Base-by-base conservation (phyloP, 1,139 yeast genomes). In the Debaryomyces sp. region DNA sequence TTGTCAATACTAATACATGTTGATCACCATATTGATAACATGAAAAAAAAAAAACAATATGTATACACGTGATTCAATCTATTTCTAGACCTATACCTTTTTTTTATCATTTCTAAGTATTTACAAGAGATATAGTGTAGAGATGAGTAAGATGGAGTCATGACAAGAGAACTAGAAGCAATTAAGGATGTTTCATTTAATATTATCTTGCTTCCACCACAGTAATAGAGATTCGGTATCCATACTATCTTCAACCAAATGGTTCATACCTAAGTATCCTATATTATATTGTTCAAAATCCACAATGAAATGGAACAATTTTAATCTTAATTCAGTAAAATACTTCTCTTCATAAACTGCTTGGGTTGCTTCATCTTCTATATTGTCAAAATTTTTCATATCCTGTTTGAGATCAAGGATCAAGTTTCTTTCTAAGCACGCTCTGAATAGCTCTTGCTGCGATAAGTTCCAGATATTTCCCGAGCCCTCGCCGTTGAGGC, bases 381-480 rank as follows among this genome's bases (percentile, higher is more conserved):
- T 53, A 3, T 47, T 26, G 32, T 58, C 59, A 26, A 54, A 54
- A 32, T 49, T 27, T 9, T 56, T 51, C 6, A 58, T 47, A n/a
- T 61, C 62, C 6, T 47, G 41, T 26, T 60, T 58, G 30, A 70
- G 49, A 49, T 70, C 68, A 2, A 49, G 45, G 3, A 81, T 63
- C 47, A 82, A 60, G 18, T 80, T 80, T 41, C 87, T 68, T 51
- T 80, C 83, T 37, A 80, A 56, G 52, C 84, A 77, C 2, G 82
- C 75, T 32, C 64, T 53, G 1, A 80, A 53, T 32, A 81, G 58
- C 55, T 82, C 87, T 50, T 68, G 68, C 29, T 66, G 61, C 13
- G 67, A 59, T 45, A 82, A 60, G 43, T 70, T 62, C 79, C 83
- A 78, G 1, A 82, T 60, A 44, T 79, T 80, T 1, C 83, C 84